Evolutionary conservation across 2,329 filamentous ascomycete species (phyloP), one percentile per base, ranked within the genome.

Genomic region (Coniochaeta ligniaria): DNA sequence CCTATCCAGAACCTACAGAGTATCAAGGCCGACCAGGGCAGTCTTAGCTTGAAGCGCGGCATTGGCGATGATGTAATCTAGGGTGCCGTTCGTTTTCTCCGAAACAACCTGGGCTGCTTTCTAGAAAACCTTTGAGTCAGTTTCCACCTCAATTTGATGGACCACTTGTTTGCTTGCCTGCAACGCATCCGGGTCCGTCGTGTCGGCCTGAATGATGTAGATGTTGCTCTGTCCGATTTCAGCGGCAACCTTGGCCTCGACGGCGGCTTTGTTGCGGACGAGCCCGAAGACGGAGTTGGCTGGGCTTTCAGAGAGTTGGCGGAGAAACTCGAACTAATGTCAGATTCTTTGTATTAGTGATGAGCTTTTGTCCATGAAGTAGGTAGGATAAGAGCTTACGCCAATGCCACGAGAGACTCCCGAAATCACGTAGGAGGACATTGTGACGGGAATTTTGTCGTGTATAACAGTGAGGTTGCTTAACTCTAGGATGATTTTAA

Each of bases 261-360:
- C 35, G 35, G 55, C 55, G 22, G 35, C 55, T 57, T 57, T 57
- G 55, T 57, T 67, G 2, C 78, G 76, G 16, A 79, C 75, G 3
- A 82, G 72, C 0, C 77, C 79, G 58, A 80, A 66, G 47, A 80
- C 68, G 0, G 67, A 70, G 63, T 78, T 78, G 17, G 66, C 62
- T 0, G 76, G 65, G 59, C 80, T 67, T 22, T 67, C 67, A 5
- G 79, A 80, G 24, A 82, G 68, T 28, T 78, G 72, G 17, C 62
- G 62, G 11, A 66, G 45, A 57, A 66, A 66, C 58, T 65, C 63
- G 43, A 59, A 66, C 60, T 57, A 35, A 58, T 58, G 24, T 14
- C 57, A 16, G 54, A 36, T 36, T 47, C 11, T 58, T 12, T 17
- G 31, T 55, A 35, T 31, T 47, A 17, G 24, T n/a, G 35, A 24